Base-by-base conservation (phyloP, 495 filamentous ascomycete genomes). In the Daldinia decipiens region DNA sequence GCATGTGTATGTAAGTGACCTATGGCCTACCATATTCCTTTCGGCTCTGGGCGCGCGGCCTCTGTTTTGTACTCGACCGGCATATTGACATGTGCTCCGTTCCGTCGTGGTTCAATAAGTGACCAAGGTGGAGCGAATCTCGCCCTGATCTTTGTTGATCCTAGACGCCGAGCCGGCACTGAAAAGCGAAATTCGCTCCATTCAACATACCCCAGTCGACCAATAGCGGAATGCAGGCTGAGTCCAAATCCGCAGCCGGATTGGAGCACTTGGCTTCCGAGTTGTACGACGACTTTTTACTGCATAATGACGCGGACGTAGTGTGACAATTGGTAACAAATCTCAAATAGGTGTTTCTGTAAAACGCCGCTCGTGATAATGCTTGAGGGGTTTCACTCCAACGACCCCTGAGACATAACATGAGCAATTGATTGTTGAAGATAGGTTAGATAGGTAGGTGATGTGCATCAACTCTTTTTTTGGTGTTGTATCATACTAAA, bases 301-400 rank as follows among this genome's bases (percentile, higher is more conserved):
- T 68, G 70, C 65, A 72, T 60, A 43, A 72, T 72, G 64, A 72
- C 65, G 70, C 65, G 53, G 39, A 61, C 36, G 32, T 51, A n/a
- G 53, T 57, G 39, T 26, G 59, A 67, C 65, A 17, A 45, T 53
- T 36, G 29, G 36, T 36, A 36, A 29, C 29, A 43, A 57, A 68
- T 40, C 26, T 31, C 29, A 56, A 17, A 12, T 56, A 2, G 26
- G 17, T 56, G 17, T n/a, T 32, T 55, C 38, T 8, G 31, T 13
- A 21, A 21, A 51, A 60, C 26, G 19, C 29, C 45, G 58, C 65
- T 54, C 56, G 65, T 65, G 65, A 68, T 68, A 50, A 31, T 47
- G 29, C 34, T 26, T 62, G 52, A 62, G 69, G 53, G 59, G 62
- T 59, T 55, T 54, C 38, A 58, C 36, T 11, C 40, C 52, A 65